A percentile compares a stretch with the other conserved stretches of the same genome.
Evolutionary conservation across 2,329 filamentous ascomycete genomes (phyloP).

Genomic region (Ophiocordyceps camponoti-saundersi): DNA sequence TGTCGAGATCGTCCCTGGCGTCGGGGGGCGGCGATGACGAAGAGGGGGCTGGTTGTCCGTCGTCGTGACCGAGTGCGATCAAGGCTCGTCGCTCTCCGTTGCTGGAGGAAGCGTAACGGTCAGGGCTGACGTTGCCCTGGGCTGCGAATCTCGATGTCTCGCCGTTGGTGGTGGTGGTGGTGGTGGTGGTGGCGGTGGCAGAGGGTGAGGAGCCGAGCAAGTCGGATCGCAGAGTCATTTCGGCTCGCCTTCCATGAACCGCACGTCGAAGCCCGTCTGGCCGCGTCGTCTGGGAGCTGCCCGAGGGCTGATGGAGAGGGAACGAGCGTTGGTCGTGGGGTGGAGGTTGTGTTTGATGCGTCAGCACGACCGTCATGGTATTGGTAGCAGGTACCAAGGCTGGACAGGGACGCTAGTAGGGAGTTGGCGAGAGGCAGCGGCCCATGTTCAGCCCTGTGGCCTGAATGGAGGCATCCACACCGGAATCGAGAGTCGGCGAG

Average conservation of each 20-base stretch:
- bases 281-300: conserved; percentile 6
- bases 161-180: conserved; percentile 11
- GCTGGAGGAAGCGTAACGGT: conserved; percentile 11
- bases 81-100: conserved; percentile 23
- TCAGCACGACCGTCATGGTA: conserved; percentile 5
- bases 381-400: background rate
- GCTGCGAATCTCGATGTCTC: conserved; percentile 12
- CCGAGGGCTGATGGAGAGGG: background rate
- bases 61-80: conserved; percentile 27
- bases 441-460: conserved; percentile 1
- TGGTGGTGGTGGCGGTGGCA: conserved; percentile 9
- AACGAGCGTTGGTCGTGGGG: conserved; percentile 7
- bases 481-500: background rate
- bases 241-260: conserved; percentile 8
- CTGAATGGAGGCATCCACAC: background rate
- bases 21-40: conserved; percentile 4
- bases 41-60: conserved; percentile 8
- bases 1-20: conserved; percentile 14
- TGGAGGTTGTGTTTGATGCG: conserved; percentile 4
- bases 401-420: conserved; percentile 1
- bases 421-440: background rate
- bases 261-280: conserved; percentile 6
- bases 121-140: conserved; percentile 11
- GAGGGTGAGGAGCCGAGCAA: conserved; percentile 14
- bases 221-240: conserved; percentile 17